Evolutionary conservation across 2,329 filamentous ascomycete species (phyloP).

Genomic region (Monosporascus ibericus): DNA sequence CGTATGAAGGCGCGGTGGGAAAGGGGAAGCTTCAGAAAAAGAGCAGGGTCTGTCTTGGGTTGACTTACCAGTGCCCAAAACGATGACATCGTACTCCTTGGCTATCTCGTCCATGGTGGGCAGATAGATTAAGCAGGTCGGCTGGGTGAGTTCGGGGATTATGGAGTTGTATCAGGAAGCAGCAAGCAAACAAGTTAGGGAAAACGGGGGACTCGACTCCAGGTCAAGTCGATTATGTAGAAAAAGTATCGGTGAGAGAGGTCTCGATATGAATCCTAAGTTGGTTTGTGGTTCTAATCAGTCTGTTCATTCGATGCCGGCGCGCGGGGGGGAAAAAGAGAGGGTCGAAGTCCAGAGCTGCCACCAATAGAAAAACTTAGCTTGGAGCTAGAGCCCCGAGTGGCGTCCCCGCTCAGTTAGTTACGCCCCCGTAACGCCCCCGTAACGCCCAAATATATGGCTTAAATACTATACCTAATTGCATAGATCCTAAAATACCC

Average conservation of each 20-base stretch:
- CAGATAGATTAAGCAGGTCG: not conserved
- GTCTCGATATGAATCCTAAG: slow-evolving; percentile 3
- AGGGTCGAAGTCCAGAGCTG: not conserved
- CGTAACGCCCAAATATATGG: not conserved
- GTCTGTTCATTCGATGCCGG: not conserved
- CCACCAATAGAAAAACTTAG: not conserved
- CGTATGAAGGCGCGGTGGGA: slow-evolving; percentile 2
- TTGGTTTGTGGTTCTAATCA: not conserved
- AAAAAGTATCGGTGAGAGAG: slow-evolving; percentile 26
- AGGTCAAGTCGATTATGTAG: slow-evolving; percentile 15
- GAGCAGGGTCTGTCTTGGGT: not conserved
- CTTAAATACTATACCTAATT: not conserved
- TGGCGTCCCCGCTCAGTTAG: too few species aligned
- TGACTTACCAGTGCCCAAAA: slow-evolving; percentile 85
- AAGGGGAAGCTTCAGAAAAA: slow-evolving; percentile 21
- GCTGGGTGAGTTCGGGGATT: slow-evolving; percentile 12
- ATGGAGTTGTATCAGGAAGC: slow-evolving; percentile 12
- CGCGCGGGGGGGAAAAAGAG: not conserved
- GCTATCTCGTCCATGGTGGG: slow-evolving; percentile 91
- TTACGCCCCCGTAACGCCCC: not conserved
- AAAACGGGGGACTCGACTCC: slow-evolving; percentile 11
- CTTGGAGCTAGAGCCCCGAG: too few species aligned
- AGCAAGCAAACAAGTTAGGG: not conserved
- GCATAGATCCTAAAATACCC: not conserved
- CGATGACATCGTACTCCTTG: slow-evolving; percentile 96